Evolutionary conservation across 2,329 filamentous ascomycete species (phyloP).

Genomic region (Penicillium crustosum): DNA sequence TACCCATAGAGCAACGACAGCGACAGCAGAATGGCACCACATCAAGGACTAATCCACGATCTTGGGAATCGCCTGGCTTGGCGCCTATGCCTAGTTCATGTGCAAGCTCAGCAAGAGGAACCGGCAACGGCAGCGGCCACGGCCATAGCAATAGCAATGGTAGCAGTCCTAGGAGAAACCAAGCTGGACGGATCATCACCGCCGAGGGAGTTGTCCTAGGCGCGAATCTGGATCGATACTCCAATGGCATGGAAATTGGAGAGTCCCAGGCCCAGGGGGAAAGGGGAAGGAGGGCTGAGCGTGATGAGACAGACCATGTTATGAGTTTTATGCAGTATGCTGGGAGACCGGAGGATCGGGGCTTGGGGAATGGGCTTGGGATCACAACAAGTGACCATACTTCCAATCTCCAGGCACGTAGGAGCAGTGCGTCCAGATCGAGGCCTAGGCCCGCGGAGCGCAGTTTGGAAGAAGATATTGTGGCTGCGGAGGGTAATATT

Average conservation of each 20-base stretch:
- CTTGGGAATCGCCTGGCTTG: neutral
- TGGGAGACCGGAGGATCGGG: neutral
- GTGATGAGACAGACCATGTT: constrained; percentile 15
- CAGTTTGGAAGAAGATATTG: neutral
- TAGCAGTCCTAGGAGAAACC: neutral
- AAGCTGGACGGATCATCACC: constrained; percentile 21
- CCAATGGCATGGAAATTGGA: constrained; percentile 1
- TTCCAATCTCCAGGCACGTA: neutral
- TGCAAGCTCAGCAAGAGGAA: neutral
- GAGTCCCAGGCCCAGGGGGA: neutral
- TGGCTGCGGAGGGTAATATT: neutral
- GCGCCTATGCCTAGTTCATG: neutral
- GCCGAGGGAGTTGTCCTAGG: constrained; percentile 29
- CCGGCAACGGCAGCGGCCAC: neutral
- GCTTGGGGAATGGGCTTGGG: neutral
- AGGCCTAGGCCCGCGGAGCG: neutral
- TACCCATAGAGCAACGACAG: constrained; percentile 17
- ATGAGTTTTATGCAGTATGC: constrained; percentile 33
- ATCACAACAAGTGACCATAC: neutral
- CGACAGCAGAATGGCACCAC: neutral
- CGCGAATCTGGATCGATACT: constrained; percentile 27
- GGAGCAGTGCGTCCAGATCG: neutral
- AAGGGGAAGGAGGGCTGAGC: neutral
- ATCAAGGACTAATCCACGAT: neutral
- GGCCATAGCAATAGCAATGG: neutral